A percentile compares a stretch with the other conserved stretches of the same genome.
These are phyloP conservation scores for Colletotrichum costaricense DNA, from an alignment of 2,329 filamentous ascomycete genomes.

Conservation along the genomic window DNA sequence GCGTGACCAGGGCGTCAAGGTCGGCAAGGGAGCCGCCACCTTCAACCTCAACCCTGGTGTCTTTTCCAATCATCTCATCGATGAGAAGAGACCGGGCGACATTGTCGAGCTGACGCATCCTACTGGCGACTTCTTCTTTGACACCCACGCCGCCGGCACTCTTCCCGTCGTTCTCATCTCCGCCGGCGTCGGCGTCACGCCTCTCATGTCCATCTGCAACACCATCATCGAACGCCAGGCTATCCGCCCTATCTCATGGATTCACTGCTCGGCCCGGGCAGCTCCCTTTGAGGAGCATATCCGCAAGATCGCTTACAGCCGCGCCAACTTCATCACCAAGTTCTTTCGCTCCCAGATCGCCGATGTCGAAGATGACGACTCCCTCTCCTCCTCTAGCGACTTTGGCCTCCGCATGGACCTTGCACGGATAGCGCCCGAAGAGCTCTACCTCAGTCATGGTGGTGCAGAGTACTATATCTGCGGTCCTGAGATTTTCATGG, in stretches of 20 bases:
- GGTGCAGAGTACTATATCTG: constrained; percentile 66
- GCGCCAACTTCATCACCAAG: constrained; percentile 49
- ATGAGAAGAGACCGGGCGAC: constrained; percentile 70
- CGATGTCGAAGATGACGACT: constrained; percentile 53
- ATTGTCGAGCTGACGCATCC: constrained; percentile 75
- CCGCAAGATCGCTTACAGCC: constrained; percentile 53
- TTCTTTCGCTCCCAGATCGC: constrained; percentile 63
- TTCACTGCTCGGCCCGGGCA: constrained; percentile 63
- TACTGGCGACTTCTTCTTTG: constrained; percentile 69
- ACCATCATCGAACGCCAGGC: constrained; percentile 58
- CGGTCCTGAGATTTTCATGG: constrained; percentile 66
- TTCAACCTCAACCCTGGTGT: constrained; percentile 68
- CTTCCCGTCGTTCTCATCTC: constrained; percentile 70
- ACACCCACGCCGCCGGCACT: constrained; percentile 50
- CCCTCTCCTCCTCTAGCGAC: constrained; percentile 57
- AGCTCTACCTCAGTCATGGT: constrained; percentile 57
- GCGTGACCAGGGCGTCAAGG: constrained; percentile 64
- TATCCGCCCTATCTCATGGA: constrained; percentile 65
- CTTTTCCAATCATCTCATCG: constrained; percentile 77
- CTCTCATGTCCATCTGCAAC: constrained; percentile 71
- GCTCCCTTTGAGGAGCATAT: constrained; percentile 67
- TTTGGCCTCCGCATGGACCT: constrained; percentile 58
- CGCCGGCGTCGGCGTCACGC: constrained; percentile 70
- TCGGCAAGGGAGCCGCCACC: constrained; percentile 52
- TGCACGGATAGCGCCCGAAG: constrained; percentile 52